Conservation (phyloP, 768 basidiomycete species). For the Cubamyces sp. region DNA sequence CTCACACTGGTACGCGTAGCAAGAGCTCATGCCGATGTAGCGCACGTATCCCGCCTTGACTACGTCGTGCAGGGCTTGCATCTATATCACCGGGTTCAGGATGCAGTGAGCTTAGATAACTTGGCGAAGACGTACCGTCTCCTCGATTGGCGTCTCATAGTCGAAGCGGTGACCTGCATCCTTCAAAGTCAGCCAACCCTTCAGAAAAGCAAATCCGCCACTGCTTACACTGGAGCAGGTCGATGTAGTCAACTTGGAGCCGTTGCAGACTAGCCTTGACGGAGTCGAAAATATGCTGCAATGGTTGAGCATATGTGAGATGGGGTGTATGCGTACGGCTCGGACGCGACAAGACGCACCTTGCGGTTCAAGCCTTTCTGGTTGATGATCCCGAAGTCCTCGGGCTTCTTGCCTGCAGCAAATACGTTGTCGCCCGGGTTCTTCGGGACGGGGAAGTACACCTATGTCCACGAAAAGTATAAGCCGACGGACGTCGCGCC, state of each 20-base stretch:
- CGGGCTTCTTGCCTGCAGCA: conserved; percentile 23
- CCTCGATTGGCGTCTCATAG: conserved; percentile 46
- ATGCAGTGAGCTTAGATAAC: no score
- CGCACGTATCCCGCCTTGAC: conserved; percentile 49
- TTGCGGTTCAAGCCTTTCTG: conserved; percentile 43
- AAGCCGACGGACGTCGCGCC: no score
- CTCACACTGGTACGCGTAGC: conserved; percentile 42
- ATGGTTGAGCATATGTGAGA: not conserved
- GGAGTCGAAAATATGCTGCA: conserved; percentile 23
- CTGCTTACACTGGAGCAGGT: conserved; percentile 52
- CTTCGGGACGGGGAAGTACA: conserved; percentile 15
- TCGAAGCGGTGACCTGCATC: conserved; percentile 40
- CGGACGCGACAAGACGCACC: conserved; percentile 30
- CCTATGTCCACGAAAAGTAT: conserved; percentile 2
- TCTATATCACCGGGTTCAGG: conserved; percentile 25
- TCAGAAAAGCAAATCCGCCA: not conserved
- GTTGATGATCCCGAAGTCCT: conserved; percentile 41
- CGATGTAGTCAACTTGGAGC: conserved; percentile 56
- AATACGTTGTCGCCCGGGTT: not conserved
- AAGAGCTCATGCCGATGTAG: conserved; percentile 46
- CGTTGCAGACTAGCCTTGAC: conserved; percentile 39
- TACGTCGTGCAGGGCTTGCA: conserved; percentile 53
- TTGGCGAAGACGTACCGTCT: conserved; percentile 31
- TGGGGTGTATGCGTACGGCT: not conserved
- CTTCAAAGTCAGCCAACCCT: not conserved